Evolutionary conservation across 169 alveolate genomes (phyloP), one percentile per base, ranked within the genome.

Genomic region (Plasmodium coatneyi): DNA sequence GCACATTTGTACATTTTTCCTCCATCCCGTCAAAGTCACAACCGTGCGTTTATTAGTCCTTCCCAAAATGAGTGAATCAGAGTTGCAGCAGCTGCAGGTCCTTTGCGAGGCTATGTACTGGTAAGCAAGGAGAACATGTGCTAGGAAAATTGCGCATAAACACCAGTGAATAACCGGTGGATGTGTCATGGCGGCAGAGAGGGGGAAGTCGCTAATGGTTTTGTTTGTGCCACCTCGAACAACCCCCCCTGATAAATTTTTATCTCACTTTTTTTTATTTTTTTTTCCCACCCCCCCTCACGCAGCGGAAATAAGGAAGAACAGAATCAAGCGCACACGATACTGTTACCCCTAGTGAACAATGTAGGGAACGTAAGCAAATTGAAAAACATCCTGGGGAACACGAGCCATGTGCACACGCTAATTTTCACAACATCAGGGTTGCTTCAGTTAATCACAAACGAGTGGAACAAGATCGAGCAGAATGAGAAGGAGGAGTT

Each of bases 301-400:
- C n/a, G n/a, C 54, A 98, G 98, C 94, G 98, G 98, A 28, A 97
- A 97, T 86, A 95, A 95, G 41, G 95, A 84, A 83, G 98, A 97
- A 80, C 99, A 97, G 84, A 96, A 97, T 52, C 98, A 97, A 83
- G 99, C 99, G 56, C 99, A 98, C 94, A 96, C 97, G 89, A 98
- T 97, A 74, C 96, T 98, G 82, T 96, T 98, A 79, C 99, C 99
- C 39, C 83, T 98, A 82, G 97, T 97, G 71, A 95, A 97, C 92
- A 97, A 97, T 92, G 96, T 96, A 83, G 96, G 95, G 71, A 96
- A 97, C 74, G 95, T 97, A 30, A 95, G 98, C 78, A 96, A 95
- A 80, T 96, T 96, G 19, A 96, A 96, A 78, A 97, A 97, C 70
- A 92, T 97, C 52, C 66, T 97, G 72, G 98, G 98, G 46, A 96